Evolutionary conservation across 1,284 basidiomycete genomes (phyloP), one percentile per base, ranked within the genome.

Genomic region (Xerocomus cyaneibrunnescens): DNA sequence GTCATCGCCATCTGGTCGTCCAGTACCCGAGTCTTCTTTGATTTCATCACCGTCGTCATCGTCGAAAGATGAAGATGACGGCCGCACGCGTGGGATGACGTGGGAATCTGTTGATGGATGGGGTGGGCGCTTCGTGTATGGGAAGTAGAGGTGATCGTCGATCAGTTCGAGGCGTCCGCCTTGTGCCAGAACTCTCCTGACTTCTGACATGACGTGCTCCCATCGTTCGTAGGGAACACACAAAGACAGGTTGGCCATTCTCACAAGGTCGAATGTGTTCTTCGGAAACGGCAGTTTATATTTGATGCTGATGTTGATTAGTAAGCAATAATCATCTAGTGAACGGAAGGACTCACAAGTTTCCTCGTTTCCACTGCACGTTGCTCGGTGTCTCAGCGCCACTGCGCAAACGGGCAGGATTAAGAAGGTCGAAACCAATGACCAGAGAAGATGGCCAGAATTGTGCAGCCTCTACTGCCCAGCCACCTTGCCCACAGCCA

Each of bases 151-250:
- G 57, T 84, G 73, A 62, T 90, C 87, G 67, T 88, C 85, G 50
- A 90, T 81, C 42, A 89, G 61, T 64, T 90, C 87, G 3, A 89
- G 70, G 14, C 78, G 76, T 6, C 87, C 85, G 19, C 76, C 77
- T 8, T 73, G 72, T n/a, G 70, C 72, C 17, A 90, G 73, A 10
- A 91, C 76, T 14, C 88, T 82, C 16, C 74, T 67, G 6, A 76
- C 77, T 73, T 91, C 81, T 0, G 61, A 57, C 14, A 90, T 56
- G 7, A 91, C 68, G 38, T 72, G 70, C 28, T 75, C 67, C 87
- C 87, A 90, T 47, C 74, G 68, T 14, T 77, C 69, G 35, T 74
- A 65, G 0, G 85, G 85, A 44, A 91, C 74, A 56, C 77, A 78
- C 12, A 87, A 73, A 7, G 76, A 73, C 5, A 87, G 68, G 56